These are phyloP conservation scores for Beta lomatogona DNA, from an alignment of 179 eudicot species.

Conservation along the genomic window DNA sequence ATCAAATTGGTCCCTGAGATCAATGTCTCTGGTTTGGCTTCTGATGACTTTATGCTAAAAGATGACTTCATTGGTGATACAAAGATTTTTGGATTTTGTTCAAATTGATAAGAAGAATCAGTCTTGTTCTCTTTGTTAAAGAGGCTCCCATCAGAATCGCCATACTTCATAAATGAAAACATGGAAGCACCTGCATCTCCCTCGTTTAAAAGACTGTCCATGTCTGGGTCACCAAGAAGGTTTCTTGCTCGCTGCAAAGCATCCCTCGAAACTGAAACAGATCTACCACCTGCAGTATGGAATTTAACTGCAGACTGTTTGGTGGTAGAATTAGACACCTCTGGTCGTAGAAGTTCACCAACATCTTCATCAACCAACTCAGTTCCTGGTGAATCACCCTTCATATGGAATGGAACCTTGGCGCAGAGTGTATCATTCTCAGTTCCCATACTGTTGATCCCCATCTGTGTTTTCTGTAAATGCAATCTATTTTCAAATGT, in stretches of 20 bases:
- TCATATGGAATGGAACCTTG: slow-evolving; percentile 27
- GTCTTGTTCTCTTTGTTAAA: slow-evolving; percentile 30
- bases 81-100: slow-evolving; percentile 45
- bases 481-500: slow-evolving; percentile 27
- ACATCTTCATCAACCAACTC: slow-evolving; percentile 27
- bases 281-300: slow-evolving; percentile 87
- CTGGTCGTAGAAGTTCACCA: slow-evolving; percentile 38
- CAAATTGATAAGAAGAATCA: slow-evolving; percentile 34
- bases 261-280: slow-evolving; percentile 78
- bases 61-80: slow-evolving; percentile 57
- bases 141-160: slow-evolving; percentile 28
- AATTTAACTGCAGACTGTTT: slow-evolving; percentile 70
- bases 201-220: slow-evolving; percentile 45
- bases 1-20: slow-evolving; percentile 60
- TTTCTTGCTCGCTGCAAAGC: slow-evolving; percentile 86
- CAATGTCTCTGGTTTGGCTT: slow-evolving; percentile 33
- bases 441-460: slow-evolving; percentile 11
- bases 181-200: slow-evolving; percentile 43
- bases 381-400: slow-evolving; percentile 30
- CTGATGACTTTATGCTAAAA: slow-evolving; percentile 37
- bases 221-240: slow-evolving; percentile 79
- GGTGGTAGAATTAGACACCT: slow-evolving; percentile 21
- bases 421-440: slow-evolving; percentile 35
- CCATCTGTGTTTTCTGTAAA: slow-evolving; percentile 20
- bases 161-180: slow-evolving; percentile 37